Evolutionary conservation across 2,329 filamentous ascomycete genomes (phyloP).

Genomic region (Xylaria sp.): DNA sequence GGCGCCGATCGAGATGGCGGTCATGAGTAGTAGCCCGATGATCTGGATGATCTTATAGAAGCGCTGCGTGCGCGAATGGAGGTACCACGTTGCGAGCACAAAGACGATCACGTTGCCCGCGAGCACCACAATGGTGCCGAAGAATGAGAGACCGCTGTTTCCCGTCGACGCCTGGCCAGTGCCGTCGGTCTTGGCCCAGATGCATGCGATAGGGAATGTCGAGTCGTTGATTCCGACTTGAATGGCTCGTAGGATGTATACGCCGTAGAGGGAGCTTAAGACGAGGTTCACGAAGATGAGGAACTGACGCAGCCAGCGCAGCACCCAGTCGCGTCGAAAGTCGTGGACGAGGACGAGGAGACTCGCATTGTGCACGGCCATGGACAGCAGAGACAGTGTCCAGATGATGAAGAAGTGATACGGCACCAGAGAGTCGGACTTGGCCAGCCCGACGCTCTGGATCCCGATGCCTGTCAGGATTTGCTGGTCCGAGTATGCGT

Average conservation of each 20-base stretch:
- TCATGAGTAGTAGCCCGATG: slow-evolving; percentile 65
- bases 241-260: slow-evolving; percentile 68
- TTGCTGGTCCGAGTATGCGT: slow-evolving; percentile 74
- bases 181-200: slow-evolving; percentile 60
- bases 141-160: slow-evolving; percentile 61
- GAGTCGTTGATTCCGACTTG: slow-evolving; percentile 61
- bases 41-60: slow-evolving; percentile 67
- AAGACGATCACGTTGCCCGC: slow-evolving; percentile 69
- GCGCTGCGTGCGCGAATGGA: slow-evolving; percentile 65
- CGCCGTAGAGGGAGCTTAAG: slow-evolving; percentile 66
- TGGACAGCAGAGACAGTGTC: slow-evolving; percentile 73
- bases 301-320: slow-evolving; percentile 72
- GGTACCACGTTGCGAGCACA: slow-evolving; percentile 70
- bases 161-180: slow-evolving; percentile 50
- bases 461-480: slow-evolving; percentile 77
- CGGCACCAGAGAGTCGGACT: slow-evolving; percentile 67
- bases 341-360: slow-evolving; percentile 73
- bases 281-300: slow-evolving; percentile 74
- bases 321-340: slow-evolving; percentile 73
- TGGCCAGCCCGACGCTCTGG: slow-evolving; percentile 70
- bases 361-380: slow-evolving; percentile 73
- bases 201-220: slow-evolving; percentile 70
- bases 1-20: slow-evolving; percentile 68
- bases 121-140: slow-evolving; percentile 71
- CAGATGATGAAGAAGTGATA: slow-evolving; percentile 80